phyloP scores from a whole-genome alignment of 805 yeast species.

The Schwanniomyces yamadae region DNA sequence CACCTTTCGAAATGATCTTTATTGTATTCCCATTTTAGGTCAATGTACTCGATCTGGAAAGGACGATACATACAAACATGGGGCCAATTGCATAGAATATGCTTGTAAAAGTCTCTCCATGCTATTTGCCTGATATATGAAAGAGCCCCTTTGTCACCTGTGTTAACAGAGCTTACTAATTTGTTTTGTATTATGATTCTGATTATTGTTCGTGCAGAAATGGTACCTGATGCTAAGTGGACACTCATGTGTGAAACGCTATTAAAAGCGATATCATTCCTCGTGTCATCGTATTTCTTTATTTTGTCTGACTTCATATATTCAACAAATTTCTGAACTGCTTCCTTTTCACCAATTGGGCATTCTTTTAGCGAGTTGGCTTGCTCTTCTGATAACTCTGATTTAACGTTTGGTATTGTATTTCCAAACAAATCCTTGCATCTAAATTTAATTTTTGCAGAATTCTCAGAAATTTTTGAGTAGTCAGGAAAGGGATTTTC shows the following conservation, averaged over 20 bases:
- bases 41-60: slow-evolving; percentile 42
- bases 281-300: slow-evolving; percentile 27
- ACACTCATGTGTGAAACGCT: slow-evolving; percentile 44
- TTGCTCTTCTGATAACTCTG: background rate
- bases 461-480: slow-evolving; percentile 2
- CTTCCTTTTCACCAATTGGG: slow-evolving; percentile 32
- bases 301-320: slow-evolving; percentile 24
- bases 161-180: slow-evolving; percentile 19
- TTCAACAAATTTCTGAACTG: slow-evolving; percentile 18
- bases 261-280: slow-evolving; percentile 29
- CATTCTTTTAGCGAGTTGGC: background rate
- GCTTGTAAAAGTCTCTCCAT: slow-evolving; percentile 59
- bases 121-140: slow-evolving; percentile 55
- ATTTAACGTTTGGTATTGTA: background rate
- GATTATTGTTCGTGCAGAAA: slow-evolving; percentile 43
- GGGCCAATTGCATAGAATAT: slow-evolving; percentile 50
- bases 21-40: slow-evolving; percentile 45
- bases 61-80: slow-evolving; percentile 50
- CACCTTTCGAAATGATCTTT: slow-evolving; percentile 43
- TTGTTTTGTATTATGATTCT: slow-evolving; percentile 26
- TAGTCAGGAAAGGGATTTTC: slow-evolving; percentile 3
- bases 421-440: slow-evolving; percentile 3
- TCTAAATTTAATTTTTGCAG: slow-evolving; percentile 3
- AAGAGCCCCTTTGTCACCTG: slow-evolving; percentile 34
- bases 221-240: slow-evolving; percentile 46